Evolutionary conservation across 1,139 yeast species (phyloP), one percentile per base, ranked within the genome.

Genomic region (Saccharomyces pastorianus): DNA sequence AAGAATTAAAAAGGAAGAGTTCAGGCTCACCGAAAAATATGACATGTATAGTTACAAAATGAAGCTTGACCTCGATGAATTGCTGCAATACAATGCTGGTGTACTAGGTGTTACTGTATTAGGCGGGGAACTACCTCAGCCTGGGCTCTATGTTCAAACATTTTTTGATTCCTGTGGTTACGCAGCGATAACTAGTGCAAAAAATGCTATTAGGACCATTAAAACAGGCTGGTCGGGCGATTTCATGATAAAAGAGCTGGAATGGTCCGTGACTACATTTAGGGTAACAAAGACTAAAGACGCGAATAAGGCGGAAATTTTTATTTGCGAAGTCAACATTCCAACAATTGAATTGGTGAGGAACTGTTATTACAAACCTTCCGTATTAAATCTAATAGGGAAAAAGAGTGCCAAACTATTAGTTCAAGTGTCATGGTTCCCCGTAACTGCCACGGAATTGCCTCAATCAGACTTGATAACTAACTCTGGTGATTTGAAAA

Each of bases 391-490:
- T 8, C 76, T 88, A 49, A 72, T 76, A 6, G 77, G 77, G 5
- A 66, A 71, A 20, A 66, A 75, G 23, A 72, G 72, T 6, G 78
- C 80, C 31, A 72, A 70, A 54, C 71, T 90, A 58, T 75, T 75
- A 56, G 64, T 89, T 49, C 84, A 83, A 61, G 77, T 82, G 29
- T 82, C 88, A 59, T 90, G 89, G 85, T 79, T 89, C 64, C 98
- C 98, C 27, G 75, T 88, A 26, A 71, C 74, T 51, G 75, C 78
- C 56, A 69, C 79, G 48, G 75, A 76, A 31, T 72, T 91, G 48
- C 95, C 95, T 55, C 80, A 82, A 11, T 80, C 80, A 51, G 98
- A 91, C 69, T 76, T 86, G 50, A 79, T 83, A 59, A 79, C 85
- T 56, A 87, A 89, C 68, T 78, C 83, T 59, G 99, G 99, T 67